A percentile compares a stretch with the other conserved stretches of the same genome.
Conservation (phyloP, 768 basidiomycete species). For the Phaeotremella fagi region DNA sequence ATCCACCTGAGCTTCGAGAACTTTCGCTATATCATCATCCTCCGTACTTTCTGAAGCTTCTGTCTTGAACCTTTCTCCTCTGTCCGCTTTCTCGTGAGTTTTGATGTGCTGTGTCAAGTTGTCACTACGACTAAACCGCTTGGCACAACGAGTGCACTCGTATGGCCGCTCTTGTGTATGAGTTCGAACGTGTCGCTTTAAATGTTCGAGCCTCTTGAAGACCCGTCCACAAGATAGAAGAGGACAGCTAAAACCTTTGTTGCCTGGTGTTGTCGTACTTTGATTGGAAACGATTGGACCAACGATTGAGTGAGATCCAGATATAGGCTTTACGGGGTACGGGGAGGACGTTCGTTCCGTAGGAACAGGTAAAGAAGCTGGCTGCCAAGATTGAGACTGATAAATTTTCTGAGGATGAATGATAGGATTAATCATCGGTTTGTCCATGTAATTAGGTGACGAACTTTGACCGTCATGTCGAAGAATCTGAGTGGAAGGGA, state of each 20-base stretch:
- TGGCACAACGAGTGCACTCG: conserved; percentile 66
- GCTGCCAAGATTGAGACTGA: neutral
- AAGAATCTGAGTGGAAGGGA: too few species aligned
- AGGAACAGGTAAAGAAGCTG: too few species aligned
- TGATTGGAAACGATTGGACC: neutral
- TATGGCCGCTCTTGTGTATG: conserved; percentile 87
- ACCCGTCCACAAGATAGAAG: conserved; percentile 74
- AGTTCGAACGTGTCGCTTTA: conserved; percentile 79
- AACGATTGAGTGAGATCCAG: too few species aligned
- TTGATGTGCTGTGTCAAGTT: conserved; percentile 81
- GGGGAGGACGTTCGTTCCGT: too few species aligned
- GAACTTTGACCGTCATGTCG: too few species aligned
- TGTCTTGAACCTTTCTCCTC: conserved; percentile 32
- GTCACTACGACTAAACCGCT: conserved; percentile 81
- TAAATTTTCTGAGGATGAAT: neutral
- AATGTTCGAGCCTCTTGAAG: conserved; percentile 87
- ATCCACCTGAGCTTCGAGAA: conserved; percentile 34
- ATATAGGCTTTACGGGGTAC: neutral
- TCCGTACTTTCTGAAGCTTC: conserved; percentile 31
- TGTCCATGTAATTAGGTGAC: neutral
- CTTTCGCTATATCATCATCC: conserved; percentile 28
- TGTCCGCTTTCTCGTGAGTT: conserved; percentile 61
- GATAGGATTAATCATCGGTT: neutral
- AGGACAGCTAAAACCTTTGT: conserved; percentile 67
- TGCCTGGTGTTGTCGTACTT: neutral